Conservation (phyloP, 1,284 basidiomycete species). For the Mrakiaceae sp. region DNA sequence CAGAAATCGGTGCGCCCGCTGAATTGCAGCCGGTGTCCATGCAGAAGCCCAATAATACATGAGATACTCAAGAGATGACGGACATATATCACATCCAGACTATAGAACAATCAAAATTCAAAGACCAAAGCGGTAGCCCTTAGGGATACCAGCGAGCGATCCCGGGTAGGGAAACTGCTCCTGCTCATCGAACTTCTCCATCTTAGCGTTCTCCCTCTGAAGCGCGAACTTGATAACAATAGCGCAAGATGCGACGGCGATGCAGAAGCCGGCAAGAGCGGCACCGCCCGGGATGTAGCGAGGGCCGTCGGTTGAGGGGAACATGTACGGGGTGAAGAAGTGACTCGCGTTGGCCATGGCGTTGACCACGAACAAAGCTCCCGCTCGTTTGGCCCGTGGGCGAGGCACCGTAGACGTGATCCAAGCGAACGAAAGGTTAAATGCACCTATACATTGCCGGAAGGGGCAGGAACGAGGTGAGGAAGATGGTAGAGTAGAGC, state of each 20-base stretch:
- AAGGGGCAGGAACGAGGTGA: not conserved
- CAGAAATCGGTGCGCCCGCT: too few species aligned
- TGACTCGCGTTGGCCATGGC: conserved; percentile 17
- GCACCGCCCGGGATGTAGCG: conserved; percentile 15
- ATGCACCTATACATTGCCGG: not conserved
- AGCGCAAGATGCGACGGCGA: conserved; percentile 7
- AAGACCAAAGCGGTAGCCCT: conserved; percentile 16
- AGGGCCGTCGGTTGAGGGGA: not conserved
- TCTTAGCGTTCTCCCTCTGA: conserved; percentile 13
- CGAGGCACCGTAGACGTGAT: conserved; percentile 16
- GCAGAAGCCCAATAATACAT: too few species aligned
- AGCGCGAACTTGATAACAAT: conserved; percentile 16
- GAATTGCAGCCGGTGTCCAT: too few species aligned
- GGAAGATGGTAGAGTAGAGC: too few species aligned
- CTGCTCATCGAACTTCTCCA: conserved; percentile 14
- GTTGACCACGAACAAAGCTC: conserved; percentile 18
- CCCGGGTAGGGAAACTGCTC: conserved; percentile 14
- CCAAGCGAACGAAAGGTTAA: conserved; percentile 17
- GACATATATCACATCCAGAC: too few species aligned
- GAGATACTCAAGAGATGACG: too few species aligned
- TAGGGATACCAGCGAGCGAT: conserved; percentile 17
- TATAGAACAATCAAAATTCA: too few species aligned
- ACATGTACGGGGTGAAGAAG: conserved; percentile 19
- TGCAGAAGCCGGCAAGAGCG: conserved; percentile 17
- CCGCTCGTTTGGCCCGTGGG: conserved; percentile 15